Evolutionary conservation across 768 basidiomycete genomes (phyloP), one percentile per base, ranked within the genome.

Genomic region (Gloeostereum incarnatum): DNA sequence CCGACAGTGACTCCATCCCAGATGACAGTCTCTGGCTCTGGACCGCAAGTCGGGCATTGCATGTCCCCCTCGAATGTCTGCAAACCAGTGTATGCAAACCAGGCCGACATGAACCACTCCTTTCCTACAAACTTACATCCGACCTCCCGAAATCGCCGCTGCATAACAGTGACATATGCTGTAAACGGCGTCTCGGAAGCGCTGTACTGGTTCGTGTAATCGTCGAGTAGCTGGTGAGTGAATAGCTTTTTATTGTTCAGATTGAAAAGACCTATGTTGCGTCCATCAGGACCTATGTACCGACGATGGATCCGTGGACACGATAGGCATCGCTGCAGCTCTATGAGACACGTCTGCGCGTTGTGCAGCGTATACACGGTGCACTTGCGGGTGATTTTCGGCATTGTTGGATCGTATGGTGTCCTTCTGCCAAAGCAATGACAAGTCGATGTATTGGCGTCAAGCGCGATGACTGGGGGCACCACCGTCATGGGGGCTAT

Each of bases 171-270:
- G 1, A 53, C 48, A 52, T 52, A 58, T 17, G 60, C 48, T 3
- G 46, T 41, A 40, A 65, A 63, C 1, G 60, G 61, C 0, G 54
- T 62, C 44, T 65, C 59, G 1, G 62, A 63, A 7, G 54, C 38
- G 9, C 56, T 59, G 35, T 43, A 63, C 0, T 45, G 42, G 19
- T 43, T 49, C 1, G 58, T 61, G 32, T 60, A 65, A 25, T 57
- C 56, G 20, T 65, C 52, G 3, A 65, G 45, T 3, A 63, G 42
- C 10, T 59, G 50, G 31, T 62, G 58, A 2, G 59, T 43, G 36
- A 62, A 52, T 3, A 62, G 24, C 3, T 43, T 34, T 2, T 29
- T 36, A 43, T 62, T 61, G 30, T 64, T 61, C 25, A 47, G 52
- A 41, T 65, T 65, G 42, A 65, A 60, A 1, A 63, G 7, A 1